Percentiles rank a stretch among this genome's conserved stretches.
phyloP scores from a whole-genome alignment of 2,329 filamentous ascomycete species.

The Huntiella bhutanensis region DNA sequence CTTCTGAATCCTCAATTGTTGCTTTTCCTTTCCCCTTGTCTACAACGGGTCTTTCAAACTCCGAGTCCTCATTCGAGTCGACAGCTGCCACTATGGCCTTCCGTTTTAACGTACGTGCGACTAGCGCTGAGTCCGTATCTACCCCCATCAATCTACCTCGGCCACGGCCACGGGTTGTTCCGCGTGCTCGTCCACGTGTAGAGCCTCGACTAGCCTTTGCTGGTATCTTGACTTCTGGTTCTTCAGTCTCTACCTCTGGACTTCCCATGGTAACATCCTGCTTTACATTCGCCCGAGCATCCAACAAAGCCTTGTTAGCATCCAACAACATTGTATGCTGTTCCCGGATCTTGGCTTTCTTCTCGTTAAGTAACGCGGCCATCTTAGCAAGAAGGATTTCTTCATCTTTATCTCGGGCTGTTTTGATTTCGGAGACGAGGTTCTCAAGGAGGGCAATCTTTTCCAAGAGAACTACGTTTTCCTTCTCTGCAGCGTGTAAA shows the following conservation, averaged over 20 bases:
- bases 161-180: not conserved
- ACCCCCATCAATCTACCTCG: conserved; percentile 3
- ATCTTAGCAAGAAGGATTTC: conserved; percentile 49
- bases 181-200: not conserved
- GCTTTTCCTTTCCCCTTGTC: conserved; percentile 11
- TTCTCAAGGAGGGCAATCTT: conserved; percentile 37
- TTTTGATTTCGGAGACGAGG: conserved; percentile 47
- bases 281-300: not conserved
- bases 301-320: not conserved
- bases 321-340: conserved; percentile 30
- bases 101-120: conserved; percentile 30
- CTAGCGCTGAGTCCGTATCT: conserved; percentile 12
- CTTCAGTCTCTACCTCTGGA: not conserved
- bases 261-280: not conserved
- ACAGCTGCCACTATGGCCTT: conserved; percentile 22
- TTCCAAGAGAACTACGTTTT: conserved; percentile 23
- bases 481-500: conserved; percentile 22
- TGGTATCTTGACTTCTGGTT: not conserved
- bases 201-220: not conserved
- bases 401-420: conserved; percentile 48
- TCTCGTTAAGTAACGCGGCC: conserved; percentile 51
- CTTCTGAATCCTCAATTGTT: conserved; percentile 5
- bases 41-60: not conserved
- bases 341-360: conserved; percentile 61
- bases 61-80: conserved; percentile 12